Conservation (phyloP, 1,284 basidiomycete species). For the Heimioporus punctisporus region DNA sequence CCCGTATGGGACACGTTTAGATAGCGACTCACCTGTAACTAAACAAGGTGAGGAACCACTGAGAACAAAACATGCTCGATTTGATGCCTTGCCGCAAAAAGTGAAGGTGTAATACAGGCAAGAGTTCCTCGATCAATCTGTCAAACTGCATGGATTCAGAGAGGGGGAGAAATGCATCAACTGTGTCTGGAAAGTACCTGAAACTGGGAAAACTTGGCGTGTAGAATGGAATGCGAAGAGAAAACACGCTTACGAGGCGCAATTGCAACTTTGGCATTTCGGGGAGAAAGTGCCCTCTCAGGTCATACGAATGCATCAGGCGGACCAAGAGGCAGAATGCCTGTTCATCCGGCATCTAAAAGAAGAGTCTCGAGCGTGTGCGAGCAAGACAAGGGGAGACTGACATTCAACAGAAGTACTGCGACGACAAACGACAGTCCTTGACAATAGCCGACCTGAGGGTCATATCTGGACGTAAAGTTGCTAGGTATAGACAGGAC, state of each 20-base stretch:
- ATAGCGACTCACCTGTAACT: conserved; percentile 75
- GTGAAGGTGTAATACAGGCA: conserved; percentile 92
- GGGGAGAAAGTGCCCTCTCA: conserved; percentile 95
- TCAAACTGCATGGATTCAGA: conserved; percentile 70
- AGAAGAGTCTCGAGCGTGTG: conserved; percentile 5
- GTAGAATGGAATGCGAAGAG: conserved; percentile 1
- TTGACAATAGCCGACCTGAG: conserved; percentile 97
- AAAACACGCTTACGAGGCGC: conserved; percentile 64
- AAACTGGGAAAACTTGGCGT: conserved; percentile 38
- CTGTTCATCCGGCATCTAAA: conserved; percentile 98
- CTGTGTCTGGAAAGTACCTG: conserved; percentile 36
- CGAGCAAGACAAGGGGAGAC: conserved; percentile 21
- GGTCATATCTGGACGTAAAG: conserved; percentile 70
- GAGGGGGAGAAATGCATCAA: not conserved
- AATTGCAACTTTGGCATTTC: conserved; percentile 98
- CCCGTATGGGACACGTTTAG: not conserved
- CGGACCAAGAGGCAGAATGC: conserved; percentile 97
- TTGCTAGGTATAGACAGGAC: conserved; percentile 14
- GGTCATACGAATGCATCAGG: conserved; percentile 97
- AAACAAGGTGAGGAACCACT: conserved; percentile 99
- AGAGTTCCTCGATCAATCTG: conserved; percentile 88
- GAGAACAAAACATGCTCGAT: conserved; percentile 96
- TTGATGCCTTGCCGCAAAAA: conserved; percentile 94
- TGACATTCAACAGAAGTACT: conserved; percentile 88
- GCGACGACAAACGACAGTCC: conserved; percentile 97